Conservation (phyloP, 495 filamentous ascomycete species). For the Daldinia bambusicola region DNA sequence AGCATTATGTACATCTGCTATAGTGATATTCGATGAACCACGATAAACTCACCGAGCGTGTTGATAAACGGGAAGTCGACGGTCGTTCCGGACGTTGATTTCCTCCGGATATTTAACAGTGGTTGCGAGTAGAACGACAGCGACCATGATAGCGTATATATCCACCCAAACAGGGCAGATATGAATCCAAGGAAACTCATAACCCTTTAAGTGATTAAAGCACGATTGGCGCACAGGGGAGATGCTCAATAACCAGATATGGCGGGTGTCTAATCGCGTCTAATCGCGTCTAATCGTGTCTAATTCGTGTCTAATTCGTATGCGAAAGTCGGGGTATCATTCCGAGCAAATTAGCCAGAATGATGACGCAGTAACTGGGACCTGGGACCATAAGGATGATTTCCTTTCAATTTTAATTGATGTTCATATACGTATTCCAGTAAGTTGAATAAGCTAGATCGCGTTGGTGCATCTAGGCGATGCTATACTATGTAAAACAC, state of each 20-base stretch:
- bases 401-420: background rate
- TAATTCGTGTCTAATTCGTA: too few relatives aligned
- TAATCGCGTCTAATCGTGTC: too few relatives aligned
- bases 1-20: background rate
- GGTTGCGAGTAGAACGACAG: constrained; percentile 93
- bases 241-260: constrained; percentile 3
- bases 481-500: background rate
- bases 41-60: constrained; percentile 68
- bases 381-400: background rate
- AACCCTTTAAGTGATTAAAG: constrained; percentile 30
- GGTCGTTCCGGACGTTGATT: constrained; percentile 81
- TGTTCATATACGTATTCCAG: background rate
- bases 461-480: background rate
- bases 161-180: constrained; percentile 67
- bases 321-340: background rate
- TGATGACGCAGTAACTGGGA: constrained; percentile 13
- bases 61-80: constrained; percentile 90
- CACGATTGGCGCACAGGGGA: constrained; percentile 16
- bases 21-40: too few relatives aligned
- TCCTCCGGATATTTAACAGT: constrained; percentile 75
- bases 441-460: background rate
- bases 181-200: constrained; percentile 53
- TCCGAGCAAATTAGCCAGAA: background rate
- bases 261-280: background rate
- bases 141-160: constrained; percentile 79